Conservation (phyloP, 1,284 basidiomycete genomes). For the Trichosporon sp. region DNA sequence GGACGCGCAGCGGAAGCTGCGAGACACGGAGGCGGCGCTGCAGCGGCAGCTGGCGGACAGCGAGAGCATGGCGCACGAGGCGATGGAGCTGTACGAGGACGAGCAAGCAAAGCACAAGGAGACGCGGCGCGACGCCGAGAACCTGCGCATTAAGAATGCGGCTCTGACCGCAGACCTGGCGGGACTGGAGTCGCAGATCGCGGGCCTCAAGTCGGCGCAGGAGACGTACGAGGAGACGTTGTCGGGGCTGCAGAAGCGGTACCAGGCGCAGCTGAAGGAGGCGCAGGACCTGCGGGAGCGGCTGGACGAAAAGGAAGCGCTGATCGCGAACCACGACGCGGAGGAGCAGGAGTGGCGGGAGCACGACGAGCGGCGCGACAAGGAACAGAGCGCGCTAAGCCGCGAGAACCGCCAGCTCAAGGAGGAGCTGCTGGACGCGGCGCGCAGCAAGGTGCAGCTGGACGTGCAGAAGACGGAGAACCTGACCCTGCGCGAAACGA, state of each 20-base stretch:
- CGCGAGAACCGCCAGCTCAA: not conserved
- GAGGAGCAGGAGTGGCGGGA: constrained; percentile 2
- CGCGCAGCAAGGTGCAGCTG: not conserved
- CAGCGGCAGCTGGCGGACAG: constrained; percentile 51
- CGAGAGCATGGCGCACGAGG: constrained; percentile 6
- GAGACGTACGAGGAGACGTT: not conserved
- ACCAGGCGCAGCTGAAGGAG: constrained; percentile 1
- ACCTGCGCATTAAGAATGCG: not conserved
- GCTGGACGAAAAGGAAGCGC: not conserved
- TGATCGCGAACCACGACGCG: not conserved
- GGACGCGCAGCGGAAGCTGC: constrained; percentile 65
- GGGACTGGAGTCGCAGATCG: not conserved
- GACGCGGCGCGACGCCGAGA: not conserved
- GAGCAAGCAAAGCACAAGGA: constrained; percentile 10
- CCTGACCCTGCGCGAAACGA: constrained; percentile 81
- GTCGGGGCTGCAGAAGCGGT: not conserved
- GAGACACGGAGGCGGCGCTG: constrained; percentile 68
- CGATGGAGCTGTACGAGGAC: constrained; percentile 3
- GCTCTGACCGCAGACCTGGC: not conserved
- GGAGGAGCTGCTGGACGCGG: not conserved
- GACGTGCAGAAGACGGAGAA: constrained; percentile 73
- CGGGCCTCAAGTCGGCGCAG: not conserved
- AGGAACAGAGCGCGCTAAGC: not conserved
- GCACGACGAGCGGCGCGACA: not conserved
- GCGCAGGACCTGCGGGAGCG: not conserved